Base-by-base conservation (phyloP, 2,329 filamentous ascomycete species). In the Paraphoma sp. region DNA sequence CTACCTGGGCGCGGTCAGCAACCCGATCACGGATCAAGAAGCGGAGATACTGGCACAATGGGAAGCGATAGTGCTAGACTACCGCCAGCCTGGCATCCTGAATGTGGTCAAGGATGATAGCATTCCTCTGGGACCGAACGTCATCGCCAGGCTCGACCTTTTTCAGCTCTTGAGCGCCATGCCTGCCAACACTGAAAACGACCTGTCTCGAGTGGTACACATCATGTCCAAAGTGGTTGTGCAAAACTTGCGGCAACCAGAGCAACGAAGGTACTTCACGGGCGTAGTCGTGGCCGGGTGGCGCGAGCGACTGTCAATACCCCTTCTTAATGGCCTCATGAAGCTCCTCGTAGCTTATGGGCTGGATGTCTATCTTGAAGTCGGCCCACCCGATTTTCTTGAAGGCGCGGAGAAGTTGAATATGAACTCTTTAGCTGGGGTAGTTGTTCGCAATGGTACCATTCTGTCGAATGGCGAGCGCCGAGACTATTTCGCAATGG, bases 401-500 rank as follows among this genome's bases (percentile, higher is more conserved):
- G 68, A 75, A 18, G 54, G 62, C 10, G 49, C 67, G 2, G 57
- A 59, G n/a, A 64, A 63, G 31, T 63, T 73, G 28, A 59, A 73
- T 29, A 49, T 74, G 9, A 57, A 61, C 14, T 48, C 61, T 4
- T 73, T 76, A 45, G 63, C 70, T 11, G 74, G 74, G 4, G 52
- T 74, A 2, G 54, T 76, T 2, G 64, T 77, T 7, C 64, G 71
- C n/a, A 76, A 76, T 56, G 74, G 68, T 10, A 75, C 74, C 1
- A 74, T 77, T 30, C 57, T 74, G 33, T 47, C 53, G 12, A 73
- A 74, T 48, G 74, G 74, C 12, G 71, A 76, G 50, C 69, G 70
- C 10, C 57, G 74, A 50, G 74, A 77, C 52, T 77, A 69, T 53
- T 77, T 77, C 48, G 68, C 64, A 9, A 76, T 77, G 73, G 74